Conservation (phyloP, 768 basidiomycete species). For the Pulveroboletus sp. region DNA sequence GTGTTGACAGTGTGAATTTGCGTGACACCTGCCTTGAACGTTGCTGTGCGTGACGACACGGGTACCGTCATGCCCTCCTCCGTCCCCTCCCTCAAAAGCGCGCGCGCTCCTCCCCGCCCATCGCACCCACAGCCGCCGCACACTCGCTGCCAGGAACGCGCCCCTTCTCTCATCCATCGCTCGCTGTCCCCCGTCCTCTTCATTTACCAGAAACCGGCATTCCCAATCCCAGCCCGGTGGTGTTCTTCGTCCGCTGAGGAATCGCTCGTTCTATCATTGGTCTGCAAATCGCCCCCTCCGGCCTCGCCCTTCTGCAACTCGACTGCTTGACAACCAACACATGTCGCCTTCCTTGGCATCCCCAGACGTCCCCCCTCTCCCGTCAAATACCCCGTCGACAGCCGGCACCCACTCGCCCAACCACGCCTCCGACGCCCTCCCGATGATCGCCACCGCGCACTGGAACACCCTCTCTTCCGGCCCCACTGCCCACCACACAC, state of each 20-base stretch:
- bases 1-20: constrained; percentile 28
- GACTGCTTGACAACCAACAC: constrained; percentile 31
- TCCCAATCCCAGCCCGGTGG: constrained; percentile 9
- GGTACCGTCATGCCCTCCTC: constrained; percentile 17
- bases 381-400: constrained; percentile 27
- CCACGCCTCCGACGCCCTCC: constrained; percentile 6
- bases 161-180: constrained; percentile 13
- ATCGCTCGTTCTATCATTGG: constrained; percentile 18
- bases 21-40: constrained; percentile 16
- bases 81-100: constrained; percentile 20
- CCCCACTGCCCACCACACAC: too few relatives aligned
- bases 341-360: constrained; percentile 29
- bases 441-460: constrained; percentile 16
- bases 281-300: constrained; percentile 29
- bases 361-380: not conserved
- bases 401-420: not conserved
- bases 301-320: constrained; percentile 17
- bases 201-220: constrained; percentile 14
- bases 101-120: not conserved
- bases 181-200: constrained; percentile 7
- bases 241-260: constrained; percentile 20
- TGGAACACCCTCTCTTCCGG: not conserved
- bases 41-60: constrained; percentile 29
- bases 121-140: too few relatives aligned
- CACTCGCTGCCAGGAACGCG: constrained; percentile 10